Base-by-base conservation (phyloP, 805 yeast genomes). In the Candida coleopterorum region DNA sequence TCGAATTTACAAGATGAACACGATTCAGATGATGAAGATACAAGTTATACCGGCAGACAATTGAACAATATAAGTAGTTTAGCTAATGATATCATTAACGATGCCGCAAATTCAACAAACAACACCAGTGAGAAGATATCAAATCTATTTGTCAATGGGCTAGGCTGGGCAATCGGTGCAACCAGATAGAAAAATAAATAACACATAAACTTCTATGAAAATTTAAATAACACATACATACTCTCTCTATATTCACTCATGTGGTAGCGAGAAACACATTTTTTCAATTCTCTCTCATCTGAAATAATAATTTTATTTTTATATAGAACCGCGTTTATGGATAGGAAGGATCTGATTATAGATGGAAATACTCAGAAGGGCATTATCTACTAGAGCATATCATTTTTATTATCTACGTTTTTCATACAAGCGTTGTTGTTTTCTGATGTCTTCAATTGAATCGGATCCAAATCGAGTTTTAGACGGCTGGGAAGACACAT, bases 151-250 rank as follows among this genome's bases (percentile, higher is more conserved):
- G 78, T 72, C 3, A 65, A 74, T 18, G 81, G 81, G 1, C 53
- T 76, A 21, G 81, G 81, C 4, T 76, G 82, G 82, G 81, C 81
- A 12, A 72, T 76, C 44, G 81, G 81, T 5, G 81, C 81, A 26
- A 58, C 53, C 37, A 40, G 37, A 30, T 18, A 24, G 26, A 20
- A 20, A 9, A 20, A 26, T 15, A 12, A 14, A 14, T n/a, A n/a
- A n/a, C n/a, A n/a, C n/a, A n/a, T n/a, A n/a, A n/a, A n/a, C n/a
- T n/a, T n/a, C n/a, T n/a, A n/a, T n/a, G n/a, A n/a, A n/a, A n/a
- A n/a, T n/a, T n/a, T n/a, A n/a, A n/a, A n/a, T n/a, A n/a, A n/a
- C n/a, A n/a, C n/a, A n/a, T n/a, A n/a, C n/a, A n/a, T n/a, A n/a
- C n/a, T n/a, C n/a, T n/a, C n/a, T n/a, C n/a, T n/a, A n/a, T n/a